Evolutionary conservation across 345 rosid genomes (phyloP).

Genomic region (Bruguiera parviflora): DNA sequence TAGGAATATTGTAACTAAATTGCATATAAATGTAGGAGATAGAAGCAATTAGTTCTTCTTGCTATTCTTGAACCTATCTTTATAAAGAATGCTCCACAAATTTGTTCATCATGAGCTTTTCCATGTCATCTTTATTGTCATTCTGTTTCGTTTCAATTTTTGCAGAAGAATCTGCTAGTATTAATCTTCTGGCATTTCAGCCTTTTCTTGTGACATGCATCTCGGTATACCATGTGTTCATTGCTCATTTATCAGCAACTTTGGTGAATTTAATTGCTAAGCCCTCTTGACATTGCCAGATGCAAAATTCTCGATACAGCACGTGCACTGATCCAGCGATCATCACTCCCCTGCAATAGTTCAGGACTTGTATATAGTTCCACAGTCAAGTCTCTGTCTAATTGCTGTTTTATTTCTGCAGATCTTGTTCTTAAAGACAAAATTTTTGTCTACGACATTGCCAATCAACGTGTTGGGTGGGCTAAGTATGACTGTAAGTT

Average conservation of each 20-base stretch:
- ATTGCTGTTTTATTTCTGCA: conserved; percentile 30
- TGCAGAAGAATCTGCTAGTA: background rate
- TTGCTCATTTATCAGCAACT: too few species aligned
- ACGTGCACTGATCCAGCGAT: too few species aligned
- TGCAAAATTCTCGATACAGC: too few species aligned
- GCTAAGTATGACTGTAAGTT: conserved; percentile 78
- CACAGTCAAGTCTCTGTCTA: too few species aligned
- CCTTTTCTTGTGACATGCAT: background rate
- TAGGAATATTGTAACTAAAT: background rate
- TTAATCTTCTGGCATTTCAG: background rate
- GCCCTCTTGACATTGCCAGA: too few species aligned
- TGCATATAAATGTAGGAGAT: too few species aligned
- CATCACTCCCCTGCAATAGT: too few species aligned
- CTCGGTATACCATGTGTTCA: too few species aligned
- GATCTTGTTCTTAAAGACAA: conserved; percentile 90
- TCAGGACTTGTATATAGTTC: too few species aligned
- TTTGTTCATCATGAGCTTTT: background rate
- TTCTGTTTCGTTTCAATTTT: background rate
- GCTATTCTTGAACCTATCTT: background rate
- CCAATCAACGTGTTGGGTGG: conserved; percentile 86
- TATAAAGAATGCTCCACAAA: background rate
- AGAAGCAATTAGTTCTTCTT: background rate
- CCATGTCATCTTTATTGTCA: background rate
- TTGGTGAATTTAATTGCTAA: too few species aligned
- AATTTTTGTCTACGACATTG: conserved; percentile 77